Percentiles rank a stretch among this genome's conserved stretches.
Evolutionary conservation across 2,329 filamentous ascomycete genomes (phyloP).

Genomic region (Venturia oleaginea): DNA sequence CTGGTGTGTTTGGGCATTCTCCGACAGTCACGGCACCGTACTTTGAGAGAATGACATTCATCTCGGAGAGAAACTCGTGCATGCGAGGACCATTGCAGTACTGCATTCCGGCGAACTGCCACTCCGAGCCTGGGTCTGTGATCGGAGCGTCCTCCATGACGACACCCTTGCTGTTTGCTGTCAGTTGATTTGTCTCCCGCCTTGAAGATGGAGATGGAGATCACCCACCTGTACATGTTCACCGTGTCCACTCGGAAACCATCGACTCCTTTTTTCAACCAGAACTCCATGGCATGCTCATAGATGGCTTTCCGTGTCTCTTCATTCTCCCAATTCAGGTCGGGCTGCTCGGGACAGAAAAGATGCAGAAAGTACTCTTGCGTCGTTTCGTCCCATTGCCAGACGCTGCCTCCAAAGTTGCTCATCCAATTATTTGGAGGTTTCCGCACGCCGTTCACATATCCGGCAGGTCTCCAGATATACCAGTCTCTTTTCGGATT

Average conservation of each 20-base stretch:
- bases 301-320: constrained; percentile 13
- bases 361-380: constrained; percentile 15
- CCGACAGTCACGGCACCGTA: constrained; percentile 64
- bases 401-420: constrained; percentile 29
- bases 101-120: constrained; percentile 33
- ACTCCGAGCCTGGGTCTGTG: constrained; percentile 15
- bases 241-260: constrained; percentile 15
- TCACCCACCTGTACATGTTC: constrained; percentile 13
- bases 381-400: constrained; percentile 13
- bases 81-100: constrained; percentile 62
- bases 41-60: constrained; percentile 47
- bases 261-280: constrained; percentile 13
- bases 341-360: constrained; percentile 14
- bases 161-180: constrained; percentile 10
- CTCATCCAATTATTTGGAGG: constrained; percentile 31
- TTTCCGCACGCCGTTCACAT: constrained; percentile 12
- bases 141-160: constrained; percentile 14
- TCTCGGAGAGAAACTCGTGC: constrained; percentile 58
- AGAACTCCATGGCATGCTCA: constrained; percentile 16
- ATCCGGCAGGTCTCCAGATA: constrained; percentile 14
- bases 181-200: neutral
- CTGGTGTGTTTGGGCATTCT: constrained; percentile 56
- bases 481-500: constrained; percentile 64
- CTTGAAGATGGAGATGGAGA: neutral
- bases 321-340: constrained; percentile 14